Percentiles rank a stretch among this genome's conserved stretches.
phyloP scores from a whole-genome alignment of 2,329 filamentous ascomycete species.

The Ceratocystis ficicola region DNA sequence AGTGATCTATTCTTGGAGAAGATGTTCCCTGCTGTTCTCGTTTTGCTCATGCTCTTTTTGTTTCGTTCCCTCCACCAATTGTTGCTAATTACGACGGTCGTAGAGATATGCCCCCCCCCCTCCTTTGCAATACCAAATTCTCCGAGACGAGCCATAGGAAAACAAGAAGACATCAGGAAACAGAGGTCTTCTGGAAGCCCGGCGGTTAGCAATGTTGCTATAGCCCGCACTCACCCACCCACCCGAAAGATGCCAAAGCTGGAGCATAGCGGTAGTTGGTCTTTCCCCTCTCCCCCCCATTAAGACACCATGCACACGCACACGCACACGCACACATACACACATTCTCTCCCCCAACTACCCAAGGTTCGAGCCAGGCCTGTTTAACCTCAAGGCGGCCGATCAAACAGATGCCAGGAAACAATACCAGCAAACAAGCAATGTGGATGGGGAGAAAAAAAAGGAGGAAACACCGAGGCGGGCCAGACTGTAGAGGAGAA shows the following conservation, averaged over 20 bases:
- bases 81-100: not conserved
- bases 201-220: not conserved
- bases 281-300: not conserved
- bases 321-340: too few species aligned
- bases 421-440: too few species aligned
- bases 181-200: not conserved
- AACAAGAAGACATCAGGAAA: not conserved
- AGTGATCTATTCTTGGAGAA: constrained; percentile 2
- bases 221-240: not conserved
- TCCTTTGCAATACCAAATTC: not conserved
- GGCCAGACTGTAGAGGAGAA: not conserved
- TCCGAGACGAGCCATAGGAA: not conserved
- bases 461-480: not conserved
- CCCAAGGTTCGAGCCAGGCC: not conserved
- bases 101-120: not conserved
- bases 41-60: not conserved
- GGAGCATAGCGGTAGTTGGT: not conserved
- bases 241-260: too few species aligned
- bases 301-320: too few species aligned
- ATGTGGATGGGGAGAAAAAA: not conserved
- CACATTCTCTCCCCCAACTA: not conserved
- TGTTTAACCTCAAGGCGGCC: not conserved
- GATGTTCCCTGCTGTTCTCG: not conserved
- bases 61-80: not conserved
- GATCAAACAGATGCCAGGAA: not conserved